Base-by-base conservation (phyloP, 2,329 filamentous ascomycete species). In the Biscogniauxia mediterranea region DNA sequence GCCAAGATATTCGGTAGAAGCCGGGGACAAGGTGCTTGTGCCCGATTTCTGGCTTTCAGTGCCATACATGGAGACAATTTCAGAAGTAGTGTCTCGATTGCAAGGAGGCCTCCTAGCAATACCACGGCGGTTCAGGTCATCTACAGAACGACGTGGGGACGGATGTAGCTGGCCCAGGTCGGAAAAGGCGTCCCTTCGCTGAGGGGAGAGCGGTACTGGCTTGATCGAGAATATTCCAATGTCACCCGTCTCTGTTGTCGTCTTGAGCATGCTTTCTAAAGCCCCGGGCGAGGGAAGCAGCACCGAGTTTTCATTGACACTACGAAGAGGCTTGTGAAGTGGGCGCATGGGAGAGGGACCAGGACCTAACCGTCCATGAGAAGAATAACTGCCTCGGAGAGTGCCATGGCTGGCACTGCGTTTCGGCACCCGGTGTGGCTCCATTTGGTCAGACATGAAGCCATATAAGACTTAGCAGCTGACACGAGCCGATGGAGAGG, bases 181-280 rank as follows among this genome's bases (percentile, higher is more conserved):
- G 46, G 66, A 72, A 38, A 75, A 63, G 21, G 69, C 69, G 20
- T 70, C 66, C 58, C 72, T 67, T 53, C 64, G 62, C 20, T 61
- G 71, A 11, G 72, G 71, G 5, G 74, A 73, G 13, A 76, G 74
- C 9, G 71, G 72, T 17, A 75, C 59, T 7, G 80, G 76, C 54
- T 77, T 79, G 66, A 86, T 84, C 56, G 83, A 85, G 71, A 87
- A 88, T 55, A 83, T 74, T 4, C 85, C 85, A 65, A 87, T 85
- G 66, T 89, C 85, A n/a, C 86, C 85, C 8, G 85, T 87, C 69
- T 89, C 86, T 0, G 85, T 88, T 1, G 84, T 87, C 3, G 83
- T 88, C 74, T 84, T 88, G 61, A 89, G 77, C 86, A 89, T 88
- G 71, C 84, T 83, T 66, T 86, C 81, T n/a, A 88, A 74, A 1